Conservation (phyloP, 2,329 filamentous ascomycete species). For the Paramyrothecium sp. region DNA sequence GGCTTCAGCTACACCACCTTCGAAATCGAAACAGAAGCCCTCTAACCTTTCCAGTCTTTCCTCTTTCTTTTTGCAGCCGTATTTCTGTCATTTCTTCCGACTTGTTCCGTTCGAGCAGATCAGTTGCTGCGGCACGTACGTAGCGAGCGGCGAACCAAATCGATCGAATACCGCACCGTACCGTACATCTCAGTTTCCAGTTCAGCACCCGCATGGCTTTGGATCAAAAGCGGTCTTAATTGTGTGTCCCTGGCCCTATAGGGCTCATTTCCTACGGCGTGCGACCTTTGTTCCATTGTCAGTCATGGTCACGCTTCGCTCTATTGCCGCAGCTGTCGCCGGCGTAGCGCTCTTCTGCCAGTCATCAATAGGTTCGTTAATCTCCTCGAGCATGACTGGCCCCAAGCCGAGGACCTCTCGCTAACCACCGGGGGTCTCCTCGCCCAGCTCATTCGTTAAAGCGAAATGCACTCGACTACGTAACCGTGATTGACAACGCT, state of each 20-base stretch:
- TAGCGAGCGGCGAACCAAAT: too few species aligned
- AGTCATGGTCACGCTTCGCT: conserved; percentile 31
- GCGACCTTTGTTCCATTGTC: conserved; percentile 1
- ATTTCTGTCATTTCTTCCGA: too few species aligned
- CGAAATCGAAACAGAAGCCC: too few species aligned
- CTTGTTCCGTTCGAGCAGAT: too few species aligned
- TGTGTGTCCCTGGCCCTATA: neutral
- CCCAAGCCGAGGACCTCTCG: conserved; percentile 8
- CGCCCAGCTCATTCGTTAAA: conserved; percentile 65
- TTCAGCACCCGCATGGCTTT: too few species aligned
- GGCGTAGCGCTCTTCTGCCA: conserved; percentile 27
- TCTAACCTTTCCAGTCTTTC: too few species aligned
- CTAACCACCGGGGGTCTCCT: conserved; percentile 18
- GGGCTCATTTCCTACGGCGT: neutral
- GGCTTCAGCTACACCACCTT: neutral
- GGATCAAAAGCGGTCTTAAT: neutral
- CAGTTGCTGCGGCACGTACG: too few species aligned
- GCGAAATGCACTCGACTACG: conserved; percentile 73
- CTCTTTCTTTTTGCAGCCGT: neutral
- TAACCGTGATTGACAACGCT: conserved; percentile 72
- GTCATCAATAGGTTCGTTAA: conserved; percentile 27
- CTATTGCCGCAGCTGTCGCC: conserved; percentile 26
- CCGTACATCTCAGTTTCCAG: too few species aligned
- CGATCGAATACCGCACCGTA: too few species aligned
- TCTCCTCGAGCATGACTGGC: neutral